Evolutionary conservation across 2,329 filamentous ascomycete species (phyloP), one percentile per base, ranked within the genome.

Genomic region (Aphanocladium album): DNA sequence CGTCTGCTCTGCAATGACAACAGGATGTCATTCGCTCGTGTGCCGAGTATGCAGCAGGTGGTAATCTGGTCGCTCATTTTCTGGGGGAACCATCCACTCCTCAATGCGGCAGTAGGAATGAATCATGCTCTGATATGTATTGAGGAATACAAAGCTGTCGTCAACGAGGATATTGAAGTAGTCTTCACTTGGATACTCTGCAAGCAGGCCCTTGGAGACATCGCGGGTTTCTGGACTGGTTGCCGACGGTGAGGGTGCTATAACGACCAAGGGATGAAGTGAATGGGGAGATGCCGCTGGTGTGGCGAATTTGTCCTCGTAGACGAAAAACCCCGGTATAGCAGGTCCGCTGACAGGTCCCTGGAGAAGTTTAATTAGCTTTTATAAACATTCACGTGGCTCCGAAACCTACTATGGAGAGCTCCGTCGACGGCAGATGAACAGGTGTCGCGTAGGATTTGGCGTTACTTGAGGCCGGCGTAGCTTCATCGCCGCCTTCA

Each of bases 1-100:
- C 57, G 77, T 67, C 37, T 70, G 67, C 55, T 68, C 68, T 9
- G 75, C 73, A 30, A 76, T 65, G 6, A 73, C 57, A 2, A 73
- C 70, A 3, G 73, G 73, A 57, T 76, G 70, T 1, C 64, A 57
- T 14, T 65, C 60, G 49, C n/a, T 12, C 21, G 51, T 53, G 33
- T 47, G 43, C 27, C 41, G 55, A 39, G 23, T 47, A 27, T 47
- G 33, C 17, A 49, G 55, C 45, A 57, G 37, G 30, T 49, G 55
- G 45, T 57, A 25, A 35, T 57, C 39, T 21, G 14, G 30, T 57
- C 45, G 55, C 27, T 49, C 35, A 35, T 53, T 39, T n/a, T 49
- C 43, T 9, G 19, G 30, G 6, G 39, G 30, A 6, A 19, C 46
- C 11, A 27, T 49, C 33, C 43, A 49, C 9, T 27, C 55, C 12